Evolutionary conservation across 176 grass and related monocot species (phyloP).

Genomic region (Puccinellia tenuiflora): DNA sequence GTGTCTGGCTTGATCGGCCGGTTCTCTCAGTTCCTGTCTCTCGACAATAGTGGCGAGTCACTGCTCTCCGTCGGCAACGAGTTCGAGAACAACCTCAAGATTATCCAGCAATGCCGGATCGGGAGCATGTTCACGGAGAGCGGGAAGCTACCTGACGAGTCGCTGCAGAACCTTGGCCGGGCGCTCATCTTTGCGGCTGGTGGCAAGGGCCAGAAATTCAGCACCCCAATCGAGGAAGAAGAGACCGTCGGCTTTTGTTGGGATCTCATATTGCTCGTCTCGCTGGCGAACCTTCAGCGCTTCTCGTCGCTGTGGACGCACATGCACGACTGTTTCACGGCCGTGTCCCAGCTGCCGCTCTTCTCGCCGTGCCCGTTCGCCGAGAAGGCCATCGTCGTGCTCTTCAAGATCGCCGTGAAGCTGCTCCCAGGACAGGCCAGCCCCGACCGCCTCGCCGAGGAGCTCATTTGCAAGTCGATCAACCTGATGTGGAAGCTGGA

Average conservation of each 20-base stretch:
- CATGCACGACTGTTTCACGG: conserved; percentile 65
- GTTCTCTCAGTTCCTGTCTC: conserved; percentile 88
- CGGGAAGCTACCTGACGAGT: conserved; percentile 70
- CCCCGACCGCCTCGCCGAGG: conserved; percentile 48
- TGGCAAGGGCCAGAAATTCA: conserved; percentile 92
- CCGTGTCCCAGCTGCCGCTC: conserved; percentile 70
- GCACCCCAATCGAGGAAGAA: conserved; percentile 81
- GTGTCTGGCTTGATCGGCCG: conserved; percentile 81
- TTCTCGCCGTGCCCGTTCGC: conserved; percentile 80
- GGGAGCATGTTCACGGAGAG: conserved; percentile 81
- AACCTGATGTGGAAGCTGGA: conserved; percentile 88
- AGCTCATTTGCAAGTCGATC: conserved; percentile 78
- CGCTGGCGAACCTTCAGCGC: conserved; percentile 46
- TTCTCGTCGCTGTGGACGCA: conserved; percentile 70
- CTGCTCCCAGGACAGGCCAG: conserved; percentile 29
- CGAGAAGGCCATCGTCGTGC: conserved; percentile 72
- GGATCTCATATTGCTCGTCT: conserved; percentile 59
- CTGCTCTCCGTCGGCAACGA: conserved; percentile 64
- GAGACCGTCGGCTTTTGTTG: conserved; percentile 83
- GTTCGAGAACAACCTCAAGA: conserved; percentile 89
- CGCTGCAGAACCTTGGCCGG: conserved; percentile 66
- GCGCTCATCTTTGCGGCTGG: conserved; percentile 69
- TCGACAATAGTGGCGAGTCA: conserved; percentile 44
- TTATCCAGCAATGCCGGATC: conserved; percentile 83
- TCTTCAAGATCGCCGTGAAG: conserved; percentile 63